Evolutionary conservation across 192 early-diverging fungal species (phyloP).

Genomic region (Kickxella alabastrina): DNA sequence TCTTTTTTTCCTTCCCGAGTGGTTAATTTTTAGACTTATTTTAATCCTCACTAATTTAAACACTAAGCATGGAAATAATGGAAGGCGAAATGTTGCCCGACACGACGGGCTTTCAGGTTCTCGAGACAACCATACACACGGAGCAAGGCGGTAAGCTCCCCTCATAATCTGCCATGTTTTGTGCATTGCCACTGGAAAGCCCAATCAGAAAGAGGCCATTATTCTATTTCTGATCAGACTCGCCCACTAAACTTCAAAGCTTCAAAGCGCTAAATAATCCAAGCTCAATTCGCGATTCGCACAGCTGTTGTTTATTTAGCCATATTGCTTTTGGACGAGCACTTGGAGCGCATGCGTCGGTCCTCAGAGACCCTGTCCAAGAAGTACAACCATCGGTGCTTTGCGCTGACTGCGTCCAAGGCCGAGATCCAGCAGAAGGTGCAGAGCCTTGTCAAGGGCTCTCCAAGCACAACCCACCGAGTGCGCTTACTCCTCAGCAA

Average conservation of each 20-base stretch:
- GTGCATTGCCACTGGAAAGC: too few relatives aligned
- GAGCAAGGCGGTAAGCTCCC: background rate
- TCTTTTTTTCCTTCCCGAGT: too few relatives aligned
- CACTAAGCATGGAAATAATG: too few relatives aligned
- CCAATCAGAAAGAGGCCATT: too few relatives aligned
- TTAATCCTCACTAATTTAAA: too few relatives aligned
- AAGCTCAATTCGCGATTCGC: too few relatives aligned
- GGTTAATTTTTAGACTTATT: too few relatives aligned
- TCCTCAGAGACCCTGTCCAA: constrained; percentile 10
- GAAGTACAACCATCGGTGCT: constrained; percentile 3
- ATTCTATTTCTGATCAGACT: background rate
- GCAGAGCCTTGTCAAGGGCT: background rate
- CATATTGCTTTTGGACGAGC: constrained; percentile 17
- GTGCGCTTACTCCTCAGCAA: constrained; percentile 21
- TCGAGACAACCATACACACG: constrained; percentile 32
- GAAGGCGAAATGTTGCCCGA: constrained; percentile 17
- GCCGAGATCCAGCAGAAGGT: background rate
- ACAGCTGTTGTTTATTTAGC: constrained; percentile 6
- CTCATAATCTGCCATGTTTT: too few relatives aligned
- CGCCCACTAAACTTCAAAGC: too few relatives aligned
- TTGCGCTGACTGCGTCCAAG: background rate
- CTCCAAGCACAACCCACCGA: constrained; percentile 7
- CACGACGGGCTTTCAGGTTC: constrained; percentile 19
- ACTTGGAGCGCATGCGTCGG: constrained; percentile 26
- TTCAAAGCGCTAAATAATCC: too few relatives aligned